Evolutionary conservation across 306 rosid species (phyloP), one percentile per base, ranked within the genome.

Genomic region (Heteromeles arbutifolia): DNA sequence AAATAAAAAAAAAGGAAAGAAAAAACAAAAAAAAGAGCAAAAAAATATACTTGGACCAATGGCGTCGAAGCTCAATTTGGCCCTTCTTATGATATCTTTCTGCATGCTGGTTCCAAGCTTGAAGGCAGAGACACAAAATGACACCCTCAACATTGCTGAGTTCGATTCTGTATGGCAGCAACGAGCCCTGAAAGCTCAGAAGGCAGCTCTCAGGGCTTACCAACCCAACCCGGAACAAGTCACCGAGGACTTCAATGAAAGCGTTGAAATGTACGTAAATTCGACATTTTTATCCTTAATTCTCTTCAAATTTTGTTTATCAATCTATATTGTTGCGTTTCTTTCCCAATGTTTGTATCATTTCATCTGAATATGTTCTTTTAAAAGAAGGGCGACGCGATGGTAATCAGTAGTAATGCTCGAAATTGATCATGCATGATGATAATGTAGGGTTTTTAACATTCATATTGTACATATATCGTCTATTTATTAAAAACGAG

Each of bases 41-140:
- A 8, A 12, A 39, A 25, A 50, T 21, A 21, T 56, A 70, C 64
- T 24, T 29, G 18, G 61, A 34, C 32, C 48, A 48, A 85, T 90
- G 91, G 78, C 70, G 80, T 34, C 76, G 57, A 81, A 74, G 75
- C 70, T 80, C 65, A 12, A 65, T 21, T 31, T 90, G 21, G 13
- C 82, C 11, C 22, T 94, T 13, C 72, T 90, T 70, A 74, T 74
- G 59, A 26, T 74, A 65, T 65, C 80, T 32, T 64, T 95, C 22
- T 84, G 86, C 75, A 64, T 88, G 21, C 18, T 80, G 32, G 32
- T 90, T 63, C 93, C 95, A 52, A 80, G 87, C 85, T 64, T 90
- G 22, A 75, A 71, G 22, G 97, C 54, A 1, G 21, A 48, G 54
- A 48, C 54, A 48, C 19, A 18, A 15, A 48, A 48, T 48, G 54